Evolutionary conservation across 805 yeast genomes (phyloP).

Genomic region (Candida mattraensis): DNA sequence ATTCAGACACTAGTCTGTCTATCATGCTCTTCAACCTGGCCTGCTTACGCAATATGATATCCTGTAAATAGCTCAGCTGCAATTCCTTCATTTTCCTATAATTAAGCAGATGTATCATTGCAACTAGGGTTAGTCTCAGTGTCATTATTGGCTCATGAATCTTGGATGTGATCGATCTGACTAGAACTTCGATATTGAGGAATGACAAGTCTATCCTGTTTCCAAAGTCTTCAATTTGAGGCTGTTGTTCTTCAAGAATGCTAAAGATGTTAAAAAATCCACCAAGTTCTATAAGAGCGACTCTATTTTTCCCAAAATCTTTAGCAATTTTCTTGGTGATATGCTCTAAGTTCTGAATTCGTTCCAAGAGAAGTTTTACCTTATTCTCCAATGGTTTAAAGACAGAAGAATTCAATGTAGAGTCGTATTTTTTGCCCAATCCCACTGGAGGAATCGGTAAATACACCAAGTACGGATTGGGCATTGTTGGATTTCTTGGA

Average conservation of each 20-base stretch:
- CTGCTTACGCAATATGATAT: slow-evolving; percentile 40
- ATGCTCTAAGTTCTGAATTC: slow-evolving; percentile 34
- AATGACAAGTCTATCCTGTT: slow-evolving; percentile 51
- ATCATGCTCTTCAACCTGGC: slow-evolving; percentile 27
- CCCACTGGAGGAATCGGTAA: slow-evolving; percentile 43
- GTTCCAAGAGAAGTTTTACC: slow-evolving; percentile 16
- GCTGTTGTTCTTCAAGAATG: slow-evolving; percentile 39
- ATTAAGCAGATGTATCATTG: slow-evolving; percentile 44
- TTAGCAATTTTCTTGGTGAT: slow-evolving; percentile 39
- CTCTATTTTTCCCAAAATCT: slow-evolving; percentile 40
- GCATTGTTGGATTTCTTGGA: slow-evolving; percentile 50
- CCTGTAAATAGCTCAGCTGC: slow-evolving; percentile 45
- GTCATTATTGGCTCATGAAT: slow-evolving; percentile 55
- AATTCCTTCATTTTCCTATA: slow-evolving; percentile 53
- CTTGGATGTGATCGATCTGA: slow-evolving; percentile 37
- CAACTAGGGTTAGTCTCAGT: slow-evolving; percentile 42
- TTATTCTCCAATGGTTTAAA: slow-evolving; percentile 30
- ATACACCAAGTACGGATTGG: slow-evolving; percentile 51
- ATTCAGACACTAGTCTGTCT: slow-evolving; percentile 25
- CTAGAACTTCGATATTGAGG: slow-evolving; percentile 47
- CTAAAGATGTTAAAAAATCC: slow-evolving; percentile 58
- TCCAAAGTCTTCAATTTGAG: slow-evolving; percentile 49
- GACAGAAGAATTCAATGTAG: slow-evolving; percentile 24
- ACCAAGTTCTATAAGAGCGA: slow-evolving; percentile 49
- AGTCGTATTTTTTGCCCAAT: slow-evolving; percentile 27